phyloP scores from a whole-genome alignment of 768 basidiomycete genomes.

The Lanmaoa rubissima region DNA sequence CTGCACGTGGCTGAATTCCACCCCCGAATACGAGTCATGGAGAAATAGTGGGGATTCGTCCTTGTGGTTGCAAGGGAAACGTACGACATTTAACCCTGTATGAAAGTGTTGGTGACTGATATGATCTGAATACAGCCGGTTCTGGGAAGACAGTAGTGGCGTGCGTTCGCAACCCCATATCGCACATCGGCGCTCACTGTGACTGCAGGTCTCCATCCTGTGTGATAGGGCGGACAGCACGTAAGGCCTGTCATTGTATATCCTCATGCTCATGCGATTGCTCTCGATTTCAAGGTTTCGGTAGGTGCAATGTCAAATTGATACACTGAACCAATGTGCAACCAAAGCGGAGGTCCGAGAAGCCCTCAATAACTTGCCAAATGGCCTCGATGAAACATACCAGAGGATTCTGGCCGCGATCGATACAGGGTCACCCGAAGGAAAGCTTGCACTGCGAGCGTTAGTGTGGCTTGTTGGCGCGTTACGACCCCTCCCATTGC shows the following conservation, averaged over 20 bases:
- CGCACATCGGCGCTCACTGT: background rate
- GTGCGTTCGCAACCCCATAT: slow-evolving; percentile 2
- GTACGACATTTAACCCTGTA: background rate
- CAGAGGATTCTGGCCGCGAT: slow-evolving; percentile 18
- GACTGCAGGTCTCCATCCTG: background rate
- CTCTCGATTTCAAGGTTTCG: slow-evolving; percentile 17
- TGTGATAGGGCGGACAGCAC: slow-evolving; percentile 18
- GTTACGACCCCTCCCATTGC: slow-evolving; percentile 11
- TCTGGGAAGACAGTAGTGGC: slow-evolving; percentile 18
- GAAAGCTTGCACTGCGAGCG: slow-evolving; percentile 5
- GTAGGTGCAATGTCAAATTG: slow-evolving; percentile 24
- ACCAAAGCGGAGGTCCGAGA: slow-evolving; percentile 6
- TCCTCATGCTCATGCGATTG: background rate
- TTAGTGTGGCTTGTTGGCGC: slow-evolving; percentile 20
- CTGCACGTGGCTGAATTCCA: slow-evolving; percentile 8
- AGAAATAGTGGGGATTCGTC: background rate
- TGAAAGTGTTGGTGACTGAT: background rate
- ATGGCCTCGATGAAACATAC: slow-evolving; percentile 23
- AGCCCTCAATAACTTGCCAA: slow-evolving; percentile 15
- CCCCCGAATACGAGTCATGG: slow-evolving; percentile 7
- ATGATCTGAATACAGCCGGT: slow-evolving; percentile 6
- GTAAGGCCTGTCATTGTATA: background rate
- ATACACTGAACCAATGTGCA: slow-evolving; percentile 11
- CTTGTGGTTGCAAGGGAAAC: slow-evolving; percentile 20
- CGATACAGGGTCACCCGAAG: background rate